These are phyloP conservation scores for Suhomyces yuchorum DNA, from an alignment of 1,139 yeast genomes.

Conservation along the genomic window DNA sequence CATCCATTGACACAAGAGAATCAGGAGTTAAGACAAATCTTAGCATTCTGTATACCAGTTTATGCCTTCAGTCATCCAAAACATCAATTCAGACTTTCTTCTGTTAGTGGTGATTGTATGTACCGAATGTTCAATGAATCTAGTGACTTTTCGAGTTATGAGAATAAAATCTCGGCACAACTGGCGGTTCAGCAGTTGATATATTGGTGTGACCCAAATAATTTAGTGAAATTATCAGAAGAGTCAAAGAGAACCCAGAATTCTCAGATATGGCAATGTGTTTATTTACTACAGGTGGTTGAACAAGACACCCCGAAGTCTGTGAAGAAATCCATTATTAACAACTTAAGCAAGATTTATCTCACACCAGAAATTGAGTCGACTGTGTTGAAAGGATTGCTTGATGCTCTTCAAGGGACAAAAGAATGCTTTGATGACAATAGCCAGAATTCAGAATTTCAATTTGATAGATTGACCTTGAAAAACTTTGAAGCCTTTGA, in stretches of 20 bases:
- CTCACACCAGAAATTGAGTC: conserved; percentile 34
- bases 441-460: conserved; percentile 31
- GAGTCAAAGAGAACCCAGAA: conserved; percentile 44
- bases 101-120: conserved; percentile 68
- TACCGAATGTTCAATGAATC: conserved; percentile 53
- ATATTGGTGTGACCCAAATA: conserved; percentile 84
- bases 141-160: conserved; percentile 31
- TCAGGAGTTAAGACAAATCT: conserved; percentile 72
- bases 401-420: conserved; percentile 39
- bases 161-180: conserved; percentile 49
- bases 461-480: conserved; percentile 46
- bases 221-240: conserved; percentile 56
- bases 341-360: conserved; percentile 52
- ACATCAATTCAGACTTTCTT: conserved; percentile 71
- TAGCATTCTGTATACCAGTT: conserved; percentile 88
- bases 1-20: conserved; percentile 66
- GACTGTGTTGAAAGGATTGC: conserved; percentile 34
- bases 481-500: conserved; percentile 52
- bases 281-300: conserved; percentile 54
- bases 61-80: conserved; percentile 76
- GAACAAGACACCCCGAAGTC: conserved; percentile 55
- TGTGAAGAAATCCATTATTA: conserved; percentile 58
- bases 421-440: conserved; percentile 27
- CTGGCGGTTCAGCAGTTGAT: conserved; percentile 74
- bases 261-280: conserved; percentile 60